These are phyloP conservation scores for Hanseniaspora gamundiae DNA, from an alignment of 1,139 yeast species.

Conservation along the genomic window DNA sequence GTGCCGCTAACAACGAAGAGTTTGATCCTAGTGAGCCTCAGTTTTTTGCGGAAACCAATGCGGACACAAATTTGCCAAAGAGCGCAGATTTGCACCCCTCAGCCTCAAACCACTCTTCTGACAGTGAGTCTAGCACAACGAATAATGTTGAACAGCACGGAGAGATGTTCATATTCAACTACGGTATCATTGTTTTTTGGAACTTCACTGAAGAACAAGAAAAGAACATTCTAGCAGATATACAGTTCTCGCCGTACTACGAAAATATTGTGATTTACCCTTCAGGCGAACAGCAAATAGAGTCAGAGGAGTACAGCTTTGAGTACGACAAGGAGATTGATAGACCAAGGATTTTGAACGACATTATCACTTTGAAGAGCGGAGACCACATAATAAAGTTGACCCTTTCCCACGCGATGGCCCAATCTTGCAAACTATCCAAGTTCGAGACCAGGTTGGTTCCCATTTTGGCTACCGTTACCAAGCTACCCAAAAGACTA, in stretches of 20 bases:
- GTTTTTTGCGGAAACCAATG: conserved; percentile 35
- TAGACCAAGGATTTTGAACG: conserved; percentile 85
- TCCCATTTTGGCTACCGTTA: conserved; percentile 67
- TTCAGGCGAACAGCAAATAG: conserved; percentile 79
- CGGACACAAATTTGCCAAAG: conserved; percentile 8
- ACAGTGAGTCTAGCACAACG: conserved; percentile 1
- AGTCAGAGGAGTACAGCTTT: conserved; percentile 89
- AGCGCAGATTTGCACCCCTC: conserved; percentile 2
- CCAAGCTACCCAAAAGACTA: conserved; percentile 74
- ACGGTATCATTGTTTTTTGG: conserved; percentile 97
- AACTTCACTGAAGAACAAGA: conserved; percentile 88
- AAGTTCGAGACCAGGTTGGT: conserved; percentile 89
- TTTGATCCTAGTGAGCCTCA: conserved; percentile 63
- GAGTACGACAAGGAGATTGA: conserved; percentile 73
- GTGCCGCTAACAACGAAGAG: conserved; percentile 16
- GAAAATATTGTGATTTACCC: conserved; percentile 53
- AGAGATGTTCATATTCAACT: conserved; percentile 77
- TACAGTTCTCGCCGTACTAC: conserved; percentile 53
- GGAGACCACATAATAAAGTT: conserved; percentile 83
- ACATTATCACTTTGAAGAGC: conserved; percentile 79
- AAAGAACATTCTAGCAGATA: conserved; percentile 83
- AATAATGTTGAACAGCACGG: conserved; percentile 49
- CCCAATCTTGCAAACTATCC: conserved; percentile 87
- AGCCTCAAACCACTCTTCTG: not conserved
- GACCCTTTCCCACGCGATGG: conserved; percentile 92